phyloP scores from a whole-genome alignment of 2,329 filamentous ascomycete species.

The Neonectria magnoliae region DNA sequence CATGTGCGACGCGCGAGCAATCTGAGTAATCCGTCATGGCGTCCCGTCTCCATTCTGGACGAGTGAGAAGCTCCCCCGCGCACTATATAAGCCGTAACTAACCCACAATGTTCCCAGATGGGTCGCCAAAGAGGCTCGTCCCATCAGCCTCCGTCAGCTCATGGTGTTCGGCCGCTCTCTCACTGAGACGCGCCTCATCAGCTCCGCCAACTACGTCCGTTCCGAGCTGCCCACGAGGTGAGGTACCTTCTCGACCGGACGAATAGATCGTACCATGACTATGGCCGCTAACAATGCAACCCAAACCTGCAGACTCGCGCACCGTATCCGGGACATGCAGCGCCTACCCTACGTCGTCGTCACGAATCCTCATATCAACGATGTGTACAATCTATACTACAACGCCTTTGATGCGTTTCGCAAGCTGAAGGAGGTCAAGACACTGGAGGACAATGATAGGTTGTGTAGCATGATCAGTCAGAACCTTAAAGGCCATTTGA shows the following conservation, averaged over 20 bases:
- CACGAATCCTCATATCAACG: constrained; percentile 91
- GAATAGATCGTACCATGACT: background rate
- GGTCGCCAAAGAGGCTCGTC: constrained; percentile 90
- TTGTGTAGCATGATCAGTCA: constrained; percentile 84
- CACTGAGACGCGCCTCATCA: constrained; percentile 88
- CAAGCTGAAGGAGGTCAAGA: constrained; percentile 83
- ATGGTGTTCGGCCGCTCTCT: constrained; percentile 97
- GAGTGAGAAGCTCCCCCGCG: constrained; percentile 59
- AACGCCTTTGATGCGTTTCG: constrained; percentile 94
- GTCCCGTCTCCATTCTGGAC: constrained; percentile 71
- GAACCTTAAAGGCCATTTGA: constrained; percentile 87
- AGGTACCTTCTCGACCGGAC: constrained; percentile 24
- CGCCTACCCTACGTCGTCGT: constrained; percentile 95
- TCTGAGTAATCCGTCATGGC: constrained; percentile 60
- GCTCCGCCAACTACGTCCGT: constrained; percentile 96
- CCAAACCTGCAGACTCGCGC: constrained; percentile 73
- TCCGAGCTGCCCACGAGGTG: constrained; percentile 83
- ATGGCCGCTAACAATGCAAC: constrained; percentile 25
- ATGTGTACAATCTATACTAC: constrained; percentile 97
- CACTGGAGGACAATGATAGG: constrained; percentile 86
- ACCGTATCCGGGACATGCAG: constrained; percentile 97
- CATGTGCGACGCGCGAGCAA: constrained; percentile 39
- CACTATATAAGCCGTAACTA: constrained; percentile 22
- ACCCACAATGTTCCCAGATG: constrained; percentile 67
- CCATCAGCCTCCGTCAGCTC: constrained; percentile 95